These are phyloP conservation scores for Phellopilus nigrolimitatus DNA, from an alignment of 1,284 basidiomycete genomes.

Conservation along the genomic window DNA sequence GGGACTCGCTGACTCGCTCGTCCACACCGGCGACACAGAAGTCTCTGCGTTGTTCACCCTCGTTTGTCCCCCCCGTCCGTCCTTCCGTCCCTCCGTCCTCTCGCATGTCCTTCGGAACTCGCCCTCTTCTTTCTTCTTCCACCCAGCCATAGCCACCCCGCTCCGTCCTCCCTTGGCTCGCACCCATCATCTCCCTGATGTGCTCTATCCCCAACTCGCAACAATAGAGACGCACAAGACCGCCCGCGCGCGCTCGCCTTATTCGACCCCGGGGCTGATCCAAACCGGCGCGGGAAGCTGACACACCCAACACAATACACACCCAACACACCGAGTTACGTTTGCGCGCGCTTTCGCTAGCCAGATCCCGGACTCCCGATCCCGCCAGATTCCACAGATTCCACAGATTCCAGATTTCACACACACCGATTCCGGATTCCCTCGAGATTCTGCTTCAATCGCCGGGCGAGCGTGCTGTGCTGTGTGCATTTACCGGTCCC, in stretches of 20 bases:
- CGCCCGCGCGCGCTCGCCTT: background rate
- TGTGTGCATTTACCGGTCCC: background rate
- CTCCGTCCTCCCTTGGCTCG: background rate
- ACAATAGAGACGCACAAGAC: background rate
- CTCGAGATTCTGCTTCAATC: too few relatives aligned
- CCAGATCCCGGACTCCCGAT: constrained; percentile 2
- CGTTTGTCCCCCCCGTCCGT: background rate
- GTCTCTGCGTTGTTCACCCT: background rate
- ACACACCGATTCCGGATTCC: too few relatives aligned
- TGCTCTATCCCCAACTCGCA: background rate
- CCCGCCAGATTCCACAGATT: background rate
- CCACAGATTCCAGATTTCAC: constrained; percentile 3
- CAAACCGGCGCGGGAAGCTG: constrained; percentile 14
- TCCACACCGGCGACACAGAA: background rate
- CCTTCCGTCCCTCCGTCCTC: background rate
- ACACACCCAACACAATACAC: background rate
- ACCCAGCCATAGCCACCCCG: background rate
- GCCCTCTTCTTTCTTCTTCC: background rate
- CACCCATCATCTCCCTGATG: constrained; percentile 3
- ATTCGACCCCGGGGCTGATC: constrained; percentile 10
- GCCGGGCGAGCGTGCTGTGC: constrained; percentile 13
- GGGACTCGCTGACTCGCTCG: too few relatives aligned
- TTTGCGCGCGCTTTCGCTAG: background rate
- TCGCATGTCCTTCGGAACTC: background rate
- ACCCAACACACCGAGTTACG: background rate